Conservation (phyloP, 805 yeast genomes). For the Candida corydali region DNA sequence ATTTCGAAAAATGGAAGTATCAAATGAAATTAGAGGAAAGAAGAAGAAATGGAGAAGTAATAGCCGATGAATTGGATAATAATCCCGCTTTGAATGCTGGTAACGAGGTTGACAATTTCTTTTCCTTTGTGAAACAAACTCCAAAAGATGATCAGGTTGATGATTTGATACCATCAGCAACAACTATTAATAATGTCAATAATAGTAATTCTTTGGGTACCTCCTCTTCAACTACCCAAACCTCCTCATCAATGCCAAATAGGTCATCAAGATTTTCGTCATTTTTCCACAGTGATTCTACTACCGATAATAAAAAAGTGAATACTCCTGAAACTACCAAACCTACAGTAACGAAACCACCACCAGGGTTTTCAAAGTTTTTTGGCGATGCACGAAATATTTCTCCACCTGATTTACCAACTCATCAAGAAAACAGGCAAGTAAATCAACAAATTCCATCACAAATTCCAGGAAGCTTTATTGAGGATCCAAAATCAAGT, state of each 20-base stretch:
- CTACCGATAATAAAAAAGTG: background rate
- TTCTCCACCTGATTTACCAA: background rate
- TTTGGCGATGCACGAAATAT: slow-evolving; percentile 2
- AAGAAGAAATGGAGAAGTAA: slow-evolving; percentile 39
- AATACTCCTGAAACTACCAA: background rate
- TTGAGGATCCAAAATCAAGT: background rate
- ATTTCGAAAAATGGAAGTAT: slow-evolving; percentile 57
- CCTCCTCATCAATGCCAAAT: slow-evolving; percentile 9
- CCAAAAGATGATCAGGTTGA: slow-evolving; percentile 18
- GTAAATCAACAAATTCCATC: slow-evolving; percentile 1
- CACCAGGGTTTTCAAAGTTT: slow-evolving; percentile 10
- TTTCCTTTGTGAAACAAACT: slow-evolving; percentile 32
- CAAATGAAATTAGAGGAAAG: slow-evolving; percentile 50
- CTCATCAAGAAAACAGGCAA: background rate
- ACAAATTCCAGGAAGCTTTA: slow-evolving; percentile 3
- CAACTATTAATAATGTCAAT: slow-evolving; percentile 3
- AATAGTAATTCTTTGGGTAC: slow-evolving; percentile 6
- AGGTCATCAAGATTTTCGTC: slow-evolving; percentile 37
- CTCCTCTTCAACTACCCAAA: background rate
- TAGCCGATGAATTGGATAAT: slow-evolving; percentile 11
- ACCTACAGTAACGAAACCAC: slow-evolving; percentile 3
- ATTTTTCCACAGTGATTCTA: slow-evolving; percentile 19
- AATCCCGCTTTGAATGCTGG: slow-evolving; percentile 16
- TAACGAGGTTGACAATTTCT: slow-evolving; percentile 42
- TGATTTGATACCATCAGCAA: slow-evolving; percentile 1